phyloP scores from a whole-genome alignment of 2,329 filamentous ascomycete species.

The Aspergillus ustus region DNA sequence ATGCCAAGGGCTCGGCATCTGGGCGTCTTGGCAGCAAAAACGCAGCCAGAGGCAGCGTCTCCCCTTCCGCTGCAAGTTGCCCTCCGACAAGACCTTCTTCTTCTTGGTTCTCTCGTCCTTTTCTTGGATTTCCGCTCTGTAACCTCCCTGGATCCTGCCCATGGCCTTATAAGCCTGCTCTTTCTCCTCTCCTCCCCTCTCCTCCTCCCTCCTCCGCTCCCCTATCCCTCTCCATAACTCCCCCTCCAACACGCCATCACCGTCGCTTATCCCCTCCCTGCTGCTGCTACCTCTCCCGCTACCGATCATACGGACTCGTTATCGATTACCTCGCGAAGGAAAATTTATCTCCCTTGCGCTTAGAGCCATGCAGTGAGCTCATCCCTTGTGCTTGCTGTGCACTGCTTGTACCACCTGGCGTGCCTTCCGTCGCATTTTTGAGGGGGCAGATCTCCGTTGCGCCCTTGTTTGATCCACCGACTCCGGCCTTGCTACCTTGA shows the following conservation, averaged over 20 bases:
- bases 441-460: slow-evolving; percentile 22
- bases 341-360: slow-evolving; percentile 26
- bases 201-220: slow-evolving; percentile 9
- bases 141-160: slow-evolving; percentile 21
- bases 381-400: slow-evolving; percentile 27
- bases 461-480: slow-evolving; percentile 28
- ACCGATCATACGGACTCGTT: slow-evolving; percentile 10
- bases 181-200: slow-evolving; percentile 16
- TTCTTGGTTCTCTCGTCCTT: slow-evolving; percentile 24
- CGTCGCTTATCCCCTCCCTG: slow-evolving; percentile 8
- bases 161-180: slow-evolving; percentile 27
- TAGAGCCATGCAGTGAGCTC: slow-evolving; percentile 30
- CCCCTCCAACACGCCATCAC: slow-evolving; percentile 14
- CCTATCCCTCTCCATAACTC: slow-evolving; percentile 7
- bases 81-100: slow-evolving; percentile 23
- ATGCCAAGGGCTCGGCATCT: slow-evolving; percentile 41
- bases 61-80: slow-evolving; percentile 26
- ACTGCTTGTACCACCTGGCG: slow-evolving; percentile 29
- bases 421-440: slow-evolving; percentile 24
- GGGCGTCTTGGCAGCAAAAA: slow-evolving; percentile 34
- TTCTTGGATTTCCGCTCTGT: slow-evolving; percentile 30
- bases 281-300: slow-evolving; percentile 4
- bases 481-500: slow-evolving; percentile 19
- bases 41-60: slow-evolving; percentile 16
- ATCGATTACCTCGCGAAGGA: slow-evolving; percentile 8